A percentile compares a stretch with the other conserved stretches of the same genome.
Conservation (phyloP, 345 rosid genomes). For the Lagerstroemia speciosa region DNA sequence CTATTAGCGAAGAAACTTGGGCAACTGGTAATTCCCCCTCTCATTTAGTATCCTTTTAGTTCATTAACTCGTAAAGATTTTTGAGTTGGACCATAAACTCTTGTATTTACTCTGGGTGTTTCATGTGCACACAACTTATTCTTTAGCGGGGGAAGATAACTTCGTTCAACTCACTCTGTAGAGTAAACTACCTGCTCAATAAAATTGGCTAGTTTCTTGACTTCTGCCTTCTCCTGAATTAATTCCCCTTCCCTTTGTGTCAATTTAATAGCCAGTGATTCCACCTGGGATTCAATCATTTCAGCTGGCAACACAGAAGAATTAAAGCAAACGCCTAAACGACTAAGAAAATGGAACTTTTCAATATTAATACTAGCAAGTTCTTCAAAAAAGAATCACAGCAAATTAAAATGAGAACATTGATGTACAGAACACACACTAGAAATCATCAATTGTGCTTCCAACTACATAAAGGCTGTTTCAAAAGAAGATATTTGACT, state of each 20-base stretch:
- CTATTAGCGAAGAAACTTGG: not conserved
- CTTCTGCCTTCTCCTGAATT: constrained; percentile 92
- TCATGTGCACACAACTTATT: constrained; percentile 1
- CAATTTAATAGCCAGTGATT: constrained; percentile 87
- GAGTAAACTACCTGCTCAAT: constrained; percentile 60
- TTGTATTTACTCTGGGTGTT: not conserved
- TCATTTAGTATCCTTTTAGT: not conserved
- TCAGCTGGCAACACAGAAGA: not conserved
- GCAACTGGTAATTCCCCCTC: not conserved
- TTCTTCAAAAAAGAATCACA: not conserved
- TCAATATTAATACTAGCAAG: not conserved
- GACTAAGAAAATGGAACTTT: not conserved
- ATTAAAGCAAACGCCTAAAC: not conserved
- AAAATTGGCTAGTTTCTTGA: constrained; percentile 79
- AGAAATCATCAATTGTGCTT: not conserved
- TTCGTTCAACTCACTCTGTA: too few species aligned
- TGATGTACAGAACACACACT: not conserved
- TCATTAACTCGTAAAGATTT: not conserved
- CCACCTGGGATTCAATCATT: constrained; percentile 45
- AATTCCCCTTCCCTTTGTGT: constrained; percentile 96
- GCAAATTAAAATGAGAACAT: not conserved
- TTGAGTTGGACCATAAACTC: not conserved
- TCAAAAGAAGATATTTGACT: not conserved
- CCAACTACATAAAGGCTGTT: not conserved
- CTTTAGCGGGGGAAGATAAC: not conserved